Evolutionary conservation across 177 flowering plant species (phyloP).

Genomic region (Vitis hybrid): DNA sequence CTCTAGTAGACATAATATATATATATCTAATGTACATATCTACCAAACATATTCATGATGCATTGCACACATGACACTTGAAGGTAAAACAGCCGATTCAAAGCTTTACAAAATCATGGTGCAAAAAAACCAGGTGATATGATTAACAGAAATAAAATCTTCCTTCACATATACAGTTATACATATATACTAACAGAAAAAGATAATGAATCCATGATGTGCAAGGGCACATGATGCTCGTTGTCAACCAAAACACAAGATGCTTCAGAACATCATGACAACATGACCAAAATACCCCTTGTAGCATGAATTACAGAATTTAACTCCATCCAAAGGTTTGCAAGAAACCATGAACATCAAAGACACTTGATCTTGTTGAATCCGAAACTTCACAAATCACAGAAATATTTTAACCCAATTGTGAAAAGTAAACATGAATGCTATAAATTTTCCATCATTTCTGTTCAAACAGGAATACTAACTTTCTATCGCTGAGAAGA

Average conservation of each 20-base stretch:
- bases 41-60: background rate
- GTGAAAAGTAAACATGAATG: background rate
- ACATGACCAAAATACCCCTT: too few species aligned
- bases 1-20: background rate
- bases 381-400: too few species aligned
- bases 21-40: background rate
- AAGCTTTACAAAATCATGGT: too few species aligned
- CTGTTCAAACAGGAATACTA: constrained; percentile 13
- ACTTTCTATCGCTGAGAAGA: constrained; percentile 98
- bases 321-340: background rate
- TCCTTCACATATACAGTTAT: too few species aligned
- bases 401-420: background rate
- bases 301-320: too few species aligned
- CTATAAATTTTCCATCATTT: background rate
- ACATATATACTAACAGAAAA: too few species aligned
- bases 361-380: background rate
- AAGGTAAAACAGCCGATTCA: background rate
- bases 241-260: background rate
- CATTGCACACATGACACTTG: background rate
- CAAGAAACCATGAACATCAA: background rate
- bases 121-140: too few species aligned
- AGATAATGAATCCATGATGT: background rate
- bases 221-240: background rate
- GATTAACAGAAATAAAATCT: too few species aligned
- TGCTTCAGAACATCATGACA: background rate